Evolutionary conservation across 1,284 basidiomycete genomes (phyloP).

Genomic region (Irpex lacteus): DNA sequence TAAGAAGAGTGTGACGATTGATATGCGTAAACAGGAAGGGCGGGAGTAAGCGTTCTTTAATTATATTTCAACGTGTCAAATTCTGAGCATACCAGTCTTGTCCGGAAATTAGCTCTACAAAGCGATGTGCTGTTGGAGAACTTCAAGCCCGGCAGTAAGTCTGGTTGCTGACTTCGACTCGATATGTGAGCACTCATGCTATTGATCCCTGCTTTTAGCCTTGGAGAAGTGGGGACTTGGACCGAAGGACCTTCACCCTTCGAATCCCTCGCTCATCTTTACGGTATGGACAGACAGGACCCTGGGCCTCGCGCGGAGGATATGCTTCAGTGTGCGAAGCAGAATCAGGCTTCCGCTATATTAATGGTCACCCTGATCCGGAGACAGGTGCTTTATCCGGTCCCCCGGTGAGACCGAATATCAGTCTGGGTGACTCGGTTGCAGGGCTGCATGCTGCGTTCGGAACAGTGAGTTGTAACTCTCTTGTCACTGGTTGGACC

Average conservation of each 20-base stretch:
- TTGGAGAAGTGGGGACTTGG: constrained; percentile 69
- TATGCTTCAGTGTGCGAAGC: constrained; percentile 75
- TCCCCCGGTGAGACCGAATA: constrained; percentile 66
- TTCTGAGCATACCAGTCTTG: constrained; percentile 40
- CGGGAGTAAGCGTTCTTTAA: constrained; percentile 42
- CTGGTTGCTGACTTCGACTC: neutral
- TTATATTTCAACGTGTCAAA: neutral
- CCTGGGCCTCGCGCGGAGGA: constrained; percentile 65
- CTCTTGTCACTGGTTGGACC: too few species aligned
- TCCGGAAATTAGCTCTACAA: constrained; percentile 56
- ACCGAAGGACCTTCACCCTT: constrained; percentile 49
- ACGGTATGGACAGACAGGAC: constrained; percentile 74
- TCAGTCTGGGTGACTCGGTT: constrained; percentile 68
- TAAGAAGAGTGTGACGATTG: constrained; percentile 70
- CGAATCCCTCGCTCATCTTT: constrained; percentile 65
- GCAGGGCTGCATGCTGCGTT: constrained; percentile 72
- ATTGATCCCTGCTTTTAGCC: constrained; percentile 33
- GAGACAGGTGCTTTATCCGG: constrained; percentile 51
- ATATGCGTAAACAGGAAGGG: constrained; percentile 59
- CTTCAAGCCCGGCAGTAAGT: constrained; percentile 70
- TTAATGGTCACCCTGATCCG: constrained; percentile 61
- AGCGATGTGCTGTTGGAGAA: constrained; percentile 69
- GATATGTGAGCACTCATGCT: neutral
- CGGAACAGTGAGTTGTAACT: constrained; percentile 48
- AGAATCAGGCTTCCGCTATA: constrained; percentile 69